phyloP scores from a whole-genome alignment of 129 eudicot genomes.

The carrot (Daucus carota) region DNA sequence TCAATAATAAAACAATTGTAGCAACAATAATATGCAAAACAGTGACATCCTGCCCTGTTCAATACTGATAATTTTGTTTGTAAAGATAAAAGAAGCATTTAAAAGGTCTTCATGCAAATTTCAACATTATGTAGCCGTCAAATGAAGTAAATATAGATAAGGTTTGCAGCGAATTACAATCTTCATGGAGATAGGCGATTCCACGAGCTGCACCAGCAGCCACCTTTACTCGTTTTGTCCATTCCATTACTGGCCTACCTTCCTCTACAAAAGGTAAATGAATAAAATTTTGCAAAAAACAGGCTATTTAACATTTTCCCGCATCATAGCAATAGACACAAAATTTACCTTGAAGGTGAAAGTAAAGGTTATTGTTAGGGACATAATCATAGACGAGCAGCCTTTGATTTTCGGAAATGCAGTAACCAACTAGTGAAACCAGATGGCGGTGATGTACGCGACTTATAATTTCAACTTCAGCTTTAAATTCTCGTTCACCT shows the following conservation, averaged over 20 bases:
- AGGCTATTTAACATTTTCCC: background rate
- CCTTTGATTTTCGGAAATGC: conserved; percentile 54
- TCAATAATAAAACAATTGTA: background rate
- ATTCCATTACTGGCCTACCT: conserved; percentile 58
- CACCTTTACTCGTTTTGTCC: conserved; percentile 70
- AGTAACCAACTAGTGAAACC: conserved; percentile 84
- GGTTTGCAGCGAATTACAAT: conserved; percentile 41
- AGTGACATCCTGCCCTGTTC: too few relatives aligned
- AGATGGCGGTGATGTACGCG: conserved; percentile 88
- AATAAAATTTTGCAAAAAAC: background rate
- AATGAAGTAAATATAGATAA: background rate
- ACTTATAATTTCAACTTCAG: conserved; percentile 84
- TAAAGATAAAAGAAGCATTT: background rate
- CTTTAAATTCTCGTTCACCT: conserved; percentile 87
- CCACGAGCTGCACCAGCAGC: conserved; percentile 94
- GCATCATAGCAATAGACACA: background rate
- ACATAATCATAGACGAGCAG: conserved; percentile 84
- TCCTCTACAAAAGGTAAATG: conserved; percentile 36
- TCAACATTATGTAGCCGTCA: background rate
- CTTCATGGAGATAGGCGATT: conserved; percentile 84
- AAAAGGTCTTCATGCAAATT: background rate
- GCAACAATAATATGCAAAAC: too few relatives aligned
- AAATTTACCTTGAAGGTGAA: conserved; percentile 81
- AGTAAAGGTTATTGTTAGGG: conserved; percentile 80
- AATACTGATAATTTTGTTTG: background rate